phyloP scores from a whole-genome alignment of 192 early-diverging fungal genomes.

The Coemansia sp. region DNA sequence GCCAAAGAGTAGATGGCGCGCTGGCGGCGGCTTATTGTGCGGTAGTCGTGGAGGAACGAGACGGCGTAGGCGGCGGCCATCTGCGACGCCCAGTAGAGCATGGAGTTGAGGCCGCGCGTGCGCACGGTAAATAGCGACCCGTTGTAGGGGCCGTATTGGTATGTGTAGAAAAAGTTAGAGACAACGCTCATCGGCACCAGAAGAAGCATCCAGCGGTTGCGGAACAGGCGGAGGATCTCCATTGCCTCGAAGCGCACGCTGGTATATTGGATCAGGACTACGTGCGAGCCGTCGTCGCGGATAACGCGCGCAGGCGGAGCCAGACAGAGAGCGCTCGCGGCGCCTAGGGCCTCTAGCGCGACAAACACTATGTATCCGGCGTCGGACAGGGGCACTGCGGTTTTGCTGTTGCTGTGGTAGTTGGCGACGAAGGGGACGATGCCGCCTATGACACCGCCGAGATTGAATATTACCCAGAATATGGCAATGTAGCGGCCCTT shows the following conservation, averaged over 20 bases:
- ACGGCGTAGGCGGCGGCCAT: conserved; percentile 66
- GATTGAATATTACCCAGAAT: conserved; percentile 83
- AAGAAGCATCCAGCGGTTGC: conserved; percentile 65
- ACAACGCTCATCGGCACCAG: conserved; percentile 68
- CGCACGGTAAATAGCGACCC: conserved; percentile 67
- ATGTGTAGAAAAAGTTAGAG: conserved; percentile 80
- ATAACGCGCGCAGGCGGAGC: conserved; percentile 59
- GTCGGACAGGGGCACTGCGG: conserved; percentile 45
- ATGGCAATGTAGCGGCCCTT: conserved; percentile 78
- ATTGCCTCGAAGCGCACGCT: conserved; percentile 59
- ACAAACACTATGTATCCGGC: conserved; percentile 77
- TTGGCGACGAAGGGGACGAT: conserved; percentile 62
- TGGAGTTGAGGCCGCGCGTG: conserved; percentile 71
- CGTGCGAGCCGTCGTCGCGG: conserved; percentile 61
- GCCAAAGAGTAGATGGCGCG: conserved; percentile 18
- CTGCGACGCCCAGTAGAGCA: conserved; percentile 77
- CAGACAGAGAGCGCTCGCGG: conserved; percentile 58
- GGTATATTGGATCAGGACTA: conserved; percentile 59
- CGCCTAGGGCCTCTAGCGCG: conserved; percentile 65
- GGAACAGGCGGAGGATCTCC: conserved; percentile 60
- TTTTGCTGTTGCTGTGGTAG: conserved; percentile 38
- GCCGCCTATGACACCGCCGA: conserved; percentile 73
- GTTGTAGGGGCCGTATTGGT: conserved; percentile 68
- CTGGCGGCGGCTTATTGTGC: conserved; percentile 13
- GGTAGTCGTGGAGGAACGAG: conserved; percentile 47